Conservation (phyloP, 768 basidiomycete genomes). For the Boletus pseudopeckii region DNA sequence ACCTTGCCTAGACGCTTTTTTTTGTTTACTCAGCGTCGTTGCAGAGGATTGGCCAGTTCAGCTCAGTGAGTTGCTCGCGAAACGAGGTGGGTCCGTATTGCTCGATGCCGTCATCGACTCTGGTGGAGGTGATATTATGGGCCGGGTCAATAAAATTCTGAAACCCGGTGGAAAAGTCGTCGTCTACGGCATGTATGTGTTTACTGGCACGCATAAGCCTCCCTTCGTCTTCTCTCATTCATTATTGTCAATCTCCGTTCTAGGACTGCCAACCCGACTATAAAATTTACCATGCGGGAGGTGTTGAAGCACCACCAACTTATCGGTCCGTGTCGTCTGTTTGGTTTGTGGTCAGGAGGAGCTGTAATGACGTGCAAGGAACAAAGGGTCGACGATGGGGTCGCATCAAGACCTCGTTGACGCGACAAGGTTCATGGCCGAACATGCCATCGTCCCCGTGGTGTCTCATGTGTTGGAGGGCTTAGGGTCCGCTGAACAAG, state of each 20-base stretch:
- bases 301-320: slow-evolving; percentile 73
- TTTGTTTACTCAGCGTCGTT: background rate
- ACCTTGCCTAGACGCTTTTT: background rate
- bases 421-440: slow-evolving; percentile 64
- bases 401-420: slow-evolving; percentile 69
- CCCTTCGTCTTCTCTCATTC: background rate
- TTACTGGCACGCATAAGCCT: background rate
- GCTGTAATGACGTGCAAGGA: slow-evolving; percentile 14
- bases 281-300: slow-evolving; percentile 73
- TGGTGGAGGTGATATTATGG: slow-evolving; percentile 64
- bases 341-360: slow-evolving; percentile 1
- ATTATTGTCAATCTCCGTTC: slow-evolving; percentile 14
- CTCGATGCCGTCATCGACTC: slow-evolving; percentile 69
- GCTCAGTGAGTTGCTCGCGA: slow-evolving; percentile 42
- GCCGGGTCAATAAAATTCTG: slow-evolving; percentile 45
- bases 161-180: slow-evolving; percentile 57
- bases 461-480: slow-evolving; percentile 71
- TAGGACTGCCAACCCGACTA: slow-evolving; percentile 60
- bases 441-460: slow-evolving; percentile 66
- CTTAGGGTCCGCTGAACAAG: slow-evolving; percentile 59
- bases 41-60: slow-evolving; percentile 52
- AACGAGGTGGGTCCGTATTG: slow-evolving; percentile 21
- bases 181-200: slow-evolving; percentile 59
- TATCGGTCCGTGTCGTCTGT: slow-evolving; percentile 47
- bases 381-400: slow-evolving; percentile 79